Base-by-base conservation (phyloP, 768 basidiomycete genomes). In the Nidularia sp. region DNA sequence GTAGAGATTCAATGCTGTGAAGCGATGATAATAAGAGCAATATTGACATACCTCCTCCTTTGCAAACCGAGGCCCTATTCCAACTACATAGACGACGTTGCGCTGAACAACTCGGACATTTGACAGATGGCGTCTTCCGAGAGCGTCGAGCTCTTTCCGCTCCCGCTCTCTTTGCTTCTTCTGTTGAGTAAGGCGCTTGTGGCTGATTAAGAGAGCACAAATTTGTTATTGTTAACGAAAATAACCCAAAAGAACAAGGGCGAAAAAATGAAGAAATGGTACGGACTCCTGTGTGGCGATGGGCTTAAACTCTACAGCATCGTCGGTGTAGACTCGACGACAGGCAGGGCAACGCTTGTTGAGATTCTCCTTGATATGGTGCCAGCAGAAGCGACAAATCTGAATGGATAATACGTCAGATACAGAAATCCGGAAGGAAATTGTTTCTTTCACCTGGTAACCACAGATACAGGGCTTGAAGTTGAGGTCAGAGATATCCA, bases 321-420 rank as follows among this genome's bases (percentile, higher is more conserved):
- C 91, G 58, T 98, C 93, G 6, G 90, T 88, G 65, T 98, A 98
- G 51, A 89, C 80, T 57, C 95, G 78, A 62, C 97, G 80, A 72
- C 97, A 99, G 15, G 97, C 97, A 36, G 97, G 97, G 67, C 97
- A 99, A 47, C 92, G 86, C 57, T 93, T 87, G 67, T 98, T 98
- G 55, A 96, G 78, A 72, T 97, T 92, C 71, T 91, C 85, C 74
- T 90, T 88, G 78, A 97, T 96, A 72, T 98, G 94, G 71, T 99
- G 92, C 85, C 94, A 98, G 70, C 97, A 99, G 74, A 99, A 99
- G 52, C 93, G 88, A 69, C 97, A 99, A 59, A 99, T 93, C 97
- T 99, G 57, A 46, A 49, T n/a, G 49, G 54, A 55, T 50, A 47
- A 53, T 1, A 39, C 49, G 48, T 41, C 52, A 35, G 48, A 55